These are phyloP conservation scores for Citrus trifoliata DNA, from an alignment of 345 rosid genomes.

Conservation along the genomic window DNA sequence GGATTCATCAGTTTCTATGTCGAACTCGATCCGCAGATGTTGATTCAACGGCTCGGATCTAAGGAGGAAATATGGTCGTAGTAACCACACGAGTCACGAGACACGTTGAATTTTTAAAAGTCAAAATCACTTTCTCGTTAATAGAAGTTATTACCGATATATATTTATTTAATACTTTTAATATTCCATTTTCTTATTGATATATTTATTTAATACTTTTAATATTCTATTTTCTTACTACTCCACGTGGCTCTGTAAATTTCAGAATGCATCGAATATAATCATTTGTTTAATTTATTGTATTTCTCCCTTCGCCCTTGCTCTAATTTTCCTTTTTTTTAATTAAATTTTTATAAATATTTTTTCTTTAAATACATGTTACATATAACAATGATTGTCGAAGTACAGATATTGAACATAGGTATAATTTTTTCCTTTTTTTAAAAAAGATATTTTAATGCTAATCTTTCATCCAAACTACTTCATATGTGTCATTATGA, in stretches of 20 bases:
- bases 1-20: not conserved
- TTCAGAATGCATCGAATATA: not conserved
- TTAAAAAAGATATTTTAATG: no score
- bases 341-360: no score
- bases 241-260: not conserved
- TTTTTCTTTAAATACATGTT: no score
- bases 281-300: not conserved
- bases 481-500: no score
- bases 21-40: not conserved
- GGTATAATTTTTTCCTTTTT: no score
- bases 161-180: not conserved
- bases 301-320: not conserved
- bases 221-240: not conserved
- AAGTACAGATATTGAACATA: no score
- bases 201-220: not conserved
- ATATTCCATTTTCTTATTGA: not conserved
- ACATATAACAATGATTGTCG: no score
- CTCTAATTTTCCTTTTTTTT: no score
- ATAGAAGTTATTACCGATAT: conserved; percentile 13
- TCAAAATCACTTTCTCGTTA: conserved; percentile 23
- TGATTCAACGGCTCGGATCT: conserved; percentile 4
- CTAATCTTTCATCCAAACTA: no score
- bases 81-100: conserved; percentile 3
- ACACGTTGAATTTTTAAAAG: conserved; percentile 15
- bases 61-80: not conserved